phyloP scores from a whole-genome alignment of 352 stramenopile species.

The Globisporangium echinulatum region DNA sequence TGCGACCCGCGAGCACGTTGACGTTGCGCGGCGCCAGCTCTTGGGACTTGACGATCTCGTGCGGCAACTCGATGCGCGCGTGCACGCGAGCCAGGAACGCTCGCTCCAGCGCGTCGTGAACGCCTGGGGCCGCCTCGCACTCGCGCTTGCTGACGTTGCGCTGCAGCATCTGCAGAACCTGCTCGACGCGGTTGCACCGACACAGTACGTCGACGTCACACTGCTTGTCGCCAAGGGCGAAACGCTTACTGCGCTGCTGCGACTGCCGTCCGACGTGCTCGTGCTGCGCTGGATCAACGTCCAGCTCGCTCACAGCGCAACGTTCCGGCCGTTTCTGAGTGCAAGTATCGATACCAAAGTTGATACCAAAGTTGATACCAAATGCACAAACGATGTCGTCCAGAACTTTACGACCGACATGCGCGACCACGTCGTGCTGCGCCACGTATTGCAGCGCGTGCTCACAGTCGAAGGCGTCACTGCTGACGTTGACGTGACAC shows the following conservation, averaged over 20 bases:
- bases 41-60: slow-evolving; percentile 53
- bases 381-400: slow-evolving; percentile 21
- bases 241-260: slow-evolving; percentile 42
- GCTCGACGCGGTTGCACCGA: slow-evolving; percentile 31
- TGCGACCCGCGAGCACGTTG: slow-evolving; percentile 44
- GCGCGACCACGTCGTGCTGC: slow-evolving; percentile 46
- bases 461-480: slow-evolving; percentile 4
- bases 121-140: slow-evolving; percentile 53
- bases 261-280: slow-evolving; percentile 41
- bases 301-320: slow-evolving; percentile 37
- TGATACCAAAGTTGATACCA: slow-evolving; percentile 2
- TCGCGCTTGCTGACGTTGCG: slow-evolving; percentile 54
- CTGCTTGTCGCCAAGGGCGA: slow-evolving; percentile 44
- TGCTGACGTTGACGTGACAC: background rate
- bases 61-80: slow-evolving; percentile 34
- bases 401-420: slow-evolving; percentile 72
- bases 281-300: slow-evolving; percentile 73
- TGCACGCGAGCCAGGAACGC: slow-evolving; percentile 45
- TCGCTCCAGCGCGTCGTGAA: slow-evolving; percentile 57
- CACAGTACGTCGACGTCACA: slow-evolving; percentile 40
- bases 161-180: slow-evolving; percentile 53
- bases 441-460: slow-evolving; percentile 40
- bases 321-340: slow-evolving; percentile 18
- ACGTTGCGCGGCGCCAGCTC: slow-evolving; percentile 54
- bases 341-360: slow-evolving; percentile 4